Base-by-base conservation (phyloP, 768 basidiomycete species). In the Suillus alpinus region DNA sequence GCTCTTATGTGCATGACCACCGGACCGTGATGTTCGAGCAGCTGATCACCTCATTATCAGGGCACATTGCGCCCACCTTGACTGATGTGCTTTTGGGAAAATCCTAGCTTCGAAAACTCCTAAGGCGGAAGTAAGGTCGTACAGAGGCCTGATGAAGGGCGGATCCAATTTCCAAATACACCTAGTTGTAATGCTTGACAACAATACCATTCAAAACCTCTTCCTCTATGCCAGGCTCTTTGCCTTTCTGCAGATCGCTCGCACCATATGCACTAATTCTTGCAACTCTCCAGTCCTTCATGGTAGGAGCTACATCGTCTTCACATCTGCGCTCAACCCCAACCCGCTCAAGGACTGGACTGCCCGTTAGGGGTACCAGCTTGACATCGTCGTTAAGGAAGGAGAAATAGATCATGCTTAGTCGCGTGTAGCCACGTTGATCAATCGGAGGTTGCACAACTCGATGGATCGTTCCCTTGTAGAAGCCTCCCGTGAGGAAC, bases 401-500 rank as follows among this genome's bases (percentile, higher is more conserved):
- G 31, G 70, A 71, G 65, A 88, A 87, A 69, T 87, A 86, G 67
- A 86, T 85, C 2, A 80, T 75, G 0, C 86, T 85, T 1, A 86
- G 74, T 9, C 86, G 81, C 10, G 80, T 75, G 63, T 76, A 72
- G 34, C 68, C 69, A 34, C 73, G 80, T 63, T 87, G 86, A 62
- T 86, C 84, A 0, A 68, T 64, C 7, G 85, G 86, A 2, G 85
- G 86, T 63, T 83, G 83, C 3, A 85, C 76, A 20, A 87, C 85
- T 13, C 85, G 80, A 64, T 87, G 86, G 57, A 86, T 81, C 1
- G 86, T 86, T 9, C 79, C 81, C 36, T 76, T 79, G 70, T 86
- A 86, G 63, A 75, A 86, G 1, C 84, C 84, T 1, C 86, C 85
- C 2, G 83, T 84, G 20, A 87, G 75, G 64, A 86, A 84, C 57